A percentile compares a stretch with the other conserved stretches of the same genome.
phyloP scores from a whole-genome alignment of 441 rosid species.

The Kokia cookei region DNA sequence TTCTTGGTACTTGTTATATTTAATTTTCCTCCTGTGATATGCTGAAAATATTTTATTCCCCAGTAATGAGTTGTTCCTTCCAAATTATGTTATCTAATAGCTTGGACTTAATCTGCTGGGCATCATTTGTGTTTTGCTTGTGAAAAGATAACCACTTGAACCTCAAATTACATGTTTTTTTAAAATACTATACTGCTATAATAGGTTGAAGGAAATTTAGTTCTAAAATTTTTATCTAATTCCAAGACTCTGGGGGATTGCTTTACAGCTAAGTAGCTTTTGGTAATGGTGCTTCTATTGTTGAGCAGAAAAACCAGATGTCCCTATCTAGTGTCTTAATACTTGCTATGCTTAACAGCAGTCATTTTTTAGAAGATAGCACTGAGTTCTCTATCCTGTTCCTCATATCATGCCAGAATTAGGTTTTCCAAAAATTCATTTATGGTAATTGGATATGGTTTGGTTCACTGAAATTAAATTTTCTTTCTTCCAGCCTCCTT shows the following conservation, averaged over 20 bases:
- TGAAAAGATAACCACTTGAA: not conserved
- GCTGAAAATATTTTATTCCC: not conserved
- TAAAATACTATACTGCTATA: not conserved
- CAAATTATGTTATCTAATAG: not conserved
- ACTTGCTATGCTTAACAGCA: not conserved
- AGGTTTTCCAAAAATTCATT: not conserved
- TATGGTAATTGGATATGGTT: not conserved
- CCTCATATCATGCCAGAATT: not conserved
- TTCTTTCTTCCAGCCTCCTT: conserved; percentile 70
- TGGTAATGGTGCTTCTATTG: not conserved
- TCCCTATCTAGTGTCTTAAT: not conserved
- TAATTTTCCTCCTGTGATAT: not conserved
- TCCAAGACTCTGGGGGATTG: not conserved
- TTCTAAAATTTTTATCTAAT: conserved; percentile 1
- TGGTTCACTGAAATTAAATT: conserved; percentile 4
- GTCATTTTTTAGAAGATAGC: not conserved
- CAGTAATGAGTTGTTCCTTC: not conserved
- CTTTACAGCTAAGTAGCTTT: not conserved
- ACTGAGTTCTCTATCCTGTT: not conserved
- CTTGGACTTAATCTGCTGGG: conserved; percentile 3
- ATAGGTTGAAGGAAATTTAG: not conserved
- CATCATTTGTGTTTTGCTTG: not conserved
- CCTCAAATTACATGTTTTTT: not conserved
- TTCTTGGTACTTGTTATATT: conserved; percentile 8
- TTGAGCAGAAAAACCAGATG: not conserved